These are phyloP conservation scores for Fonsecaea pedrosoi DNA, from an alignment of 2,329 filamentous ascomycete genomes.

Conservation along the genomic window DNA sequence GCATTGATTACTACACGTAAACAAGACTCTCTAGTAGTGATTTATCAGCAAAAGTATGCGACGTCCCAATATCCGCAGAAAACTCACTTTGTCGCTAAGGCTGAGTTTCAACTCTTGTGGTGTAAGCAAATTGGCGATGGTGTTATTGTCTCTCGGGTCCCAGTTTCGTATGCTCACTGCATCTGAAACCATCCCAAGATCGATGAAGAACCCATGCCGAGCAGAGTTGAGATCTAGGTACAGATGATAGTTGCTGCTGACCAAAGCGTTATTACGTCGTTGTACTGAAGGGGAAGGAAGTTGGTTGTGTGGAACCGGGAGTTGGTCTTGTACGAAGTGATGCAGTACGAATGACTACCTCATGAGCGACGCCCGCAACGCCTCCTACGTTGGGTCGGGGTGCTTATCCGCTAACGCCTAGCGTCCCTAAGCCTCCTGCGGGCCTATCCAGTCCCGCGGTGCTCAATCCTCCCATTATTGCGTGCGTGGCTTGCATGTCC, in stretches of 20 bases:
- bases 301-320: not conserved
- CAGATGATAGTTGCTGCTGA: not conserved
- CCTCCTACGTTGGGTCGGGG: too few species aligned
- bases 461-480: too few species aligned
- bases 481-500: not conserved
- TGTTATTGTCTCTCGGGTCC: not conserved
- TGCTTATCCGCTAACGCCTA: constrained; percentile 1
- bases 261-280: not conserved
- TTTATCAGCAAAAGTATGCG: not conserved
- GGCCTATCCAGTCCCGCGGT: too few species aligned
- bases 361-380: too few species aligned
- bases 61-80: not conserved
- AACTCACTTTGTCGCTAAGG: not conserved
- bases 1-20: not conserved
- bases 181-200: not conserved
- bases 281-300: not conserved
- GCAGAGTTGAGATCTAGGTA: not conserved
- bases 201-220: not conserved
- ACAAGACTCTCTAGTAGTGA: too few species aligned
- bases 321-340: not conserved
- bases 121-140: not conserved
- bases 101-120: not conserved
- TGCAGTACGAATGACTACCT: not conserved
- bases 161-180: not conserved
- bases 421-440: not conserved